These are phyloP conservation scores for Ceratocystis lukuohia DNA, from an alignment of 2,329 filamentous ascomycete genomes.

Conservation along the genomic window DNA sequence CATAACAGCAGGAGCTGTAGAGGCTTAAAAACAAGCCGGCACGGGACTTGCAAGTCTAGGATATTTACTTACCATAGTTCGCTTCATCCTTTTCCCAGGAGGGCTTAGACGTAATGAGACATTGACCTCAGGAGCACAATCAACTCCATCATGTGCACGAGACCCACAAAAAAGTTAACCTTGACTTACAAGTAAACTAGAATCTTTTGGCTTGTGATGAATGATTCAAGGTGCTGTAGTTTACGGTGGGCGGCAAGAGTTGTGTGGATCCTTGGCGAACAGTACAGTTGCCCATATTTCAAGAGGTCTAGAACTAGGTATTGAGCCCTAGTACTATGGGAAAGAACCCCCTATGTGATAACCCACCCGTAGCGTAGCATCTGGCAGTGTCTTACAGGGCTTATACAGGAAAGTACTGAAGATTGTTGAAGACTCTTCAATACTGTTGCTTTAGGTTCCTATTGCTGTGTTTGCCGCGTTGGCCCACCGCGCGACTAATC, in stretches of 20 bases:
- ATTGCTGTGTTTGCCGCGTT: neutral
- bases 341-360: neutral
- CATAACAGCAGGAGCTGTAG: neutral
- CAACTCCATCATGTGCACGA: neutral
- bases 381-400: neutral
- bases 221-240: neutral
- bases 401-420: neutral
- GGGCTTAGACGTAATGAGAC: constrained; percentile 1
- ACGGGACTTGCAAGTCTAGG: neutral
- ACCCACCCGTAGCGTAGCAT: neutral
- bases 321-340: neutral
- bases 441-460: neutral
- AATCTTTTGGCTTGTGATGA: neutral
- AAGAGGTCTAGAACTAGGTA: neutral
- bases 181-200: neutral
- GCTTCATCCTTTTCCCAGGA: constrained; percentile 1
- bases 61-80: neutral
- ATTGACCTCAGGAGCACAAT: neutral
- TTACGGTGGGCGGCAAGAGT: neutral
- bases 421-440: neutral
- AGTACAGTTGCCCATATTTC: neutral
- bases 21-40: neutral
- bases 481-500: neutral
- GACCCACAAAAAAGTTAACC: neutral
- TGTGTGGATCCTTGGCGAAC: neutral